Percentiles rank a stretch among this genome's conserved stretches.
Conservation (phyloP, 2,329 filamentous ascomycete species). For the Ascochyta viciae-villosae region DNA sequence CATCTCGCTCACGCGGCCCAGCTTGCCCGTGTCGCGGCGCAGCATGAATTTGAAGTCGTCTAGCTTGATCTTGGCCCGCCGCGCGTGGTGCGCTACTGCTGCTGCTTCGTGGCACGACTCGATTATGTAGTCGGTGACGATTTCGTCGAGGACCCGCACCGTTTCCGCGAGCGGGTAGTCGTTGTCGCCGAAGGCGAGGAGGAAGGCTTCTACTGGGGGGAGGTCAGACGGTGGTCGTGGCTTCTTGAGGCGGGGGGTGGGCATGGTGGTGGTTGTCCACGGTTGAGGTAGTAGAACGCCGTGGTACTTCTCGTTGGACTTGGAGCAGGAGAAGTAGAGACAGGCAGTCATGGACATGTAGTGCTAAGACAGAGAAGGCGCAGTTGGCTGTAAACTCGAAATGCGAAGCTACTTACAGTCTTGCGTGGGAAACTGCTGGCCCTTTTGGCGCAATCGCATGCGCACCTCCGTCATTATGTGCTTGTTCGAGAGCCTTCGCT, state of each 20-base stretch:
- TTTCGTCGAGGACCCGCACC: constrained; percentile 87
- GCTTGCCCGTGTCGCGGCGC: constrained; percentile 80
- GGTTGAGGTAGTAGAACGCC: neutral
- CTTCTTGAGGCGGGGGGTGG: constrained; percentile 11
- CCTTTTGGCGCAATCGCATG: constrained; percentile 56
- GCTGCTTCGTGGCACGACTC: constrained; percentile 91
- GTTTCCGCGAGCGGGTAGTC: constrained; percentile 81
- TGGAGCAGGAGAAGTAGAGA: neutral
- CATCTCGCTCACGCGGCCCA: constrained; percentile 89
- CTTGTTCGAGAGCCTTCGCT: neutral
- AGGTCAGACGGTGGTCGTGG: constrained; percentile 13
- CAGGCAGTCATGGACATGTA: neutral
- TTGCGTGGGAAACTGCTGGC: constrained; percentile 54
- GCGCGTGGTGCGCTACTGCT: constrained; percentile 81
- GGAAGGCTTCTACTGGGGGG: constrained; percentile 70
- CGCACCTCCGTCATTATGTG: constrained; percentile 57
- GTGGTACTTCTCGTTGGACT: neutral
- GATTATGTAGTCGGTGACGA: constrained; percentile 92
- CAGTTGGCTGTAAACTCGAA: neutral
- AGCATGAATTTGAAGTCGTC: constrained; percentile 97
- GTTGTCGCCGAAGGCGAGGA: constrained; percentile 82
- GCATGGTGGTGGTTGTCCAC: neutral
- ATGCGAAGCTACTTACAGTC: constrained; percentile 45
- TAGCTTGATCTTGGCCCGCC: constrained; percentile 95
- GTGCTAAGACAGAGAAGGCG: neutral